Percentiles rank a stretch among this genome's conserved stretches.
Conservation (phyloP, 2,329 filamentous ascomycete species). For the Alternaria panax region DNA sequence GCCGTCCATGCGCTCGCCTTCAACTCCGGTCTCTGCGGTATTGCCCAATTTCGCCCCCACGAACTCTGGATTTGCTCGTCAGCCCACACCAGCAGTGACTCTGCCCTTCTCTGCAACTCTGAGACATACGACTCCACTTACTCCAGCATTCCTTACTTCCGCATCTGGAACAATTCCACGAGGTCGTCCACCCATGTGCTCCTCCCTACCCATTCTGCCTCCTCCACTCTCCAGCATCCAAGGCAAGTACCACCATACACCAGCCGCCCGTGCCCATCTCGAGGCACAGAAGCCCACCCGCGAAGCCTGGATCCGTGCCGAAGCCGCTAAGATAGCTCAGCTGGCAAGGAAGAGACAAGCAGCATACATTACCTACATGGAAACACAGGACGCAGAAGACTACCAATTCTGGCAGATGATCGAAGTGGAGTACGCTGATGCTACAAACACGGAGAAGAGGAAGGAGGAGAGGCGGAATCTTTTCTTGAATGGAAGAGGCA, state of each 20-base stretch:
- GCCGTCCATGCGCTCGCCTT: not conserved
- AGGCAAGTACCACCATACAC: not conserved
- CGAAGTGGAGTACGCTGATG: not conserved
- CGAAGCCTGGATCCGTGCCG: slow-evolving; percentile 24
- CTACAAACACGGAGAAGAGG: slow-evolving; percentile 23
- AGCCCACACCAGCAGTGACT: not conserved
- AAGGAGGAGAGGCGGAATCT: slow-evolving; percentile 26
- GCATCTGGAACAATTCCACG: not conserved
- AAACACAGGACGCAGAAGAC: slow-evolving; percentile 1
- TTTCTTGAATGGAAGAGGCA: slow-evolving; percentile 20
- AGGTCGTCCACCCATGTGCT: not conserved
- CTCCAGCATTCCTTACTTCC: not conserved
- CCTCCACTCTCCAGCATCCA: slow-evolving; percentile 2
- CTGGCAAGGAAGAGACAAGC: slow-evolving; percentile 1
- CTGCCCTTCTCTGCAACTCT: not conserved
- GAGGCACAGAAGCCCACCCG: slow-evolving; percentile 16
- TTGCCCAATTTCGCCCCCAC: not conserved
- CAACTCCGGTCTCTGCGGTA: not conserved
- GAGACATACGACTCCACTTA: not conserved
- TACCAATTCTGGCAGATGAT: slow-evolving; percentile 8
- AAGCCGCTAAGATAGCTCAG: slow-evolving; percentile 13
- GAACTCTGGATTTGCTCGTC: not conserved
- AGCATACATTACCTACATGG: slow-evolving; percentile 1
- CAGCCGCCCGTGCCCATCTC: not conserved
- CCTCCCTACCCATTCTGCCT: slow-evolving; percentile 9